These are phyloP conservation scores for Mycena metata DNA, from an alignment of 768 basidiomycete species.

Conservation along the genomic window DNA sequence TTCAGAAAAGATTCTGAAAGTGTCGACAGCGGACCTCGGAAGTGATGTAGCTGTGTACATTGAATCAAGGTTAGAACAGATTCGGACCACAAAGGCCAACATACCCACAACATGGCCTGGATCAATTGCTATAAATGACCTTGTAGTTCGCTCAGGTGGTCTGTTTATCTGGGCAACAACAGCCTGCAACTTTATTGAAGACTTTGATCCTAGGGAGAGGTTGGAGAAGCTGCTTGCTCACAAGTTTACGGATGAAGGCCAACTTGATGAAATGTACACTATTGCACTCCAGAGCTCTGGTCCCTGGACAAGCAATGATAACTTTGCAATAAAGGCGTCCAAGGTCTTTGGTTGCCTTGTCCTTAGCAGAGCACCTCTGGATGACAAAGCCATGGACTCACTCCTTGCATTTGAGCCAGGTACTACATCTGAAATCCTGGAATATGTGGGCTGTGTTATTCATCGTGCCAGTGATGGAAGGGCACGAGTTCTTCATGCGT, in stretches of 20 bases:
- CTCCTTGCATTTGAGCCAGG: neutral
- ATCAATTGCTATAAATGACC: constrained; percentile 3
- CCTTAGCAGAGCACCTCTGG: neutral
- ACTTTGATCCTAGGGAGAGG: neutral
- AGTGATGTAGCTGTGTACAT: too few relatives aligned
- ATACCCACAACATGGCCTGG: constrained; percentile 37
- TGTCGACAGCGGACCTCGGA: too few relatives aligned
- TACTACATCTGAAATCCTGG: neutral
- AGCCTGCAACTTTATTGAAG: constrained; percentile 39
- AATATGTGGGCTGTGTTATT: constrained; percentile 1
- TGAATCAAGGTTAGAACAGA: neutral
- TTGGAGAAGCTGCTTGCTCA: neutral
- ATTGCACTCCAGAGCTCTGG: neutral
- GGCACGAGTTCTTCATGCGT: neutral
- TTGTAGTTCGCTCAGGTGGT: constrained; percentile 31
- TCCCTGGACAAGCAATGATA: neutral
- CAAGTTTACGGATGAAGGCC: neutral
- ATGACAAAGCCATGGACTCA: neutral
- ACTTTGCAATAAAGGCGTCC: neutral
- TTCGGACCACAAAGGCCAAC: neutral
- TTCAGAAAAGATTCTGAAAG: too few relatives aligned
- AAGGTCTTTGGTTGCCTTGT: neutral
- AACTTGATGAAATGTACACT: neutral
- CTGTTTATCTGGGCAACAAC: constrained; percentile 45
- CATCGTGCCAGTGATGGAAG: neutral